phyloP scores from a whole-genome alignment of 2,329 filamentous ascomycete genomes.

The Periconia digitata region DNA sequence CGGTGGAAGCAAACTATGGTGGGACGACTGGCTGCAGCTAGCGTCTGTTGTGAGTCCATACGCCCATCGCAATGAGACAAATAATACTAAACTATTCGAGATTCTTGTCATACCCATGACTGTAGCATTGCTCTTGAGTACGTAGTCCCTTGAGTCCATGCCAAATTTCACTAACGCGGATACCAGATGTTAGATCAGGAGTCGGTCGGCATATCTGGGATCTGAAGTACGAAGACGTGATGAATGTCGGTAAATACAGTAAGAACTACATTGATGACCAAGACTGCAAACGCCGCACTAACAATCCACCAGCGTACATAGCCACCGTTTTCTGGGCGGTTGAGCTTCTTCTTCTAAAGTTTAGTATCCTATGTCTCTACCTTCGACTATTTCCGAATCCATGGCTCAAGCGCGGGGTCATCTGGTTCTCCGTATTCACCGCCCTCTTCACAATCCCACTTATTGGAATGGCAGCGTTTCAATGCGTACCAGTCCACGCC shows the following conservation, averaged over 20 bases:
- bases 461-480: background rate
- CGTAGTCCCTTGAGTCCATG: background rate
- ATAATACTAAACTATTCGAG: too few relatives aligned
- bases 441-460: background rate
- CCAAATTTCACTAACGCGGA: background rate
- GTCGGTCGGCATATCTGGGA: conserved; percentile 2
- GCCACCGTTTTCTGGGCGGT: background rate
- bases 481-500: background rate
- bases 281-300: background rate
- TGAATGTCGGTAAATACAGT: conserved; percentile 1
- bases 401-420: background rate
- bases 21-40: conserved; percentile 2
- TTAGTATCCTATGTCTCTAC: conserved; percentile 1
- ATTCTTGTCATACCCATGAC: conserved; percentile 1
- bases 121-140: background rate
- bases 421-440: background rate
- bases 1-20: conserved; percentile 1
- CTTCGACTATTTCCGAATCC: conserved; percentile 1
- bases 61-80: background rate
- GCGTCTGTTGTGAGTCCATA: background rate
- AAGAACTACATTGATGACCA: background rate
- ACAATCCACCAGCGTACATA: background rate
- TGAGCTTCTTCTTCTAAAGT: conserved; percentile 1
- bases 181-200: background rate
- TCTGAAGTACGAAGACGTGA: background rate